A percentile compares a stretch with the other conserved stretches of the same genome.
Evolutionary conservation across 306 rosid genomes (phyloP).

Genomic region (Herpetospermum pedunculosum): DNA sequence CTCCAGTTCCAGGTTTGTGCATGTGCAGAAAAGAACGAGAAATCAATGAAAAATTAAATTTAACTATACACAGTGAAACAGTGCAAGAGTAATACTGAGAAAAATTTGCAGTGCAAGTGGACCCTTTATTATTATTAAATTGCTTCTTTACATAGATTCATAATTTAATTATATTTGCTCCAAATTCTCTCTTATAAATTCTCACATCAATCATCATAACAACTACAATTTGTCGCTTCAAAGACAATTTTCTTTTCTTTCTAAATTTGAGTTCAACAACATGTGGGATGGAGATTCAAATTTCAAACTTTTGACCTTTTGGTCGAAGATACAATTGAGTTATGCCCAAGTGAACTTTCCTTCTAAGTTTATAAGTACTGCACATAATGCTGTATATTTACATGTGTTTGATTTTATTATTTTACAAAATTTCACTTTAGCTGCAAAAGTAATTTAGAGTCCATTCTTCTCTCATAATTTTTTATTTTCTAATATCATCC

Average conservation of each 20-base stretch:
- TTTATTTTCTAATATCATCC: neutral
- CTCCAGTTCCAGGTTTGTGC: neutral
- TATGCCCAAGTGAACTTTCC: neutral
- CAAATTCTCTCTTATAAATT: neutral
- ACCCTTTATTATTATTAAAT: neutral
- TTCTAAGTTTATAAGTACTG: neutral
- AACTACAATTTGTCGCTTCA: neutral
- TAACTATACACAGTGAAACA: neutral
- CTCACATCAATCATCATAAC: neutral
- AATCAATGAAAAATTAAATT: neutral
- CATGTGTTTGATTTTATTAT: neutral
- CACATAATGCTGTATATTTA: neutral
- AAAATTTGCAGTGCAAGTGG: neutral
- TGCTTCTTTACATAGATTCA: neutral
- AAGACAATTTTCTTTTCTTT: too few species aligned
- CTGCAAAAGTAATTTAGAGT: neutral
- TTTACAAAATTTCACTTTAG: neutral
- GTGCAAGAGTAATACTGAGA: neutral
- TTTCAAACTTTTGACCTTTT: neutral
- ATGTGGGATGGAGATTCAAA: neutral
- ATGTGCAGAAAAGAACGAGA: neutral
- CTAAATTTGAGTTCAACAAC: neutral
- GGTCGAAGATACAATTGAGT: neutral
- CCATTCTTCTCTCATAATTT: neutral
- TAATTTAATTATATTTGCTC: neutral